These are phyloP conservation scores for Triangularia verruculosa DNA, from an alignment of 2,329 filamentous ascomycete species.

Conservation along the genomic window DNA sequence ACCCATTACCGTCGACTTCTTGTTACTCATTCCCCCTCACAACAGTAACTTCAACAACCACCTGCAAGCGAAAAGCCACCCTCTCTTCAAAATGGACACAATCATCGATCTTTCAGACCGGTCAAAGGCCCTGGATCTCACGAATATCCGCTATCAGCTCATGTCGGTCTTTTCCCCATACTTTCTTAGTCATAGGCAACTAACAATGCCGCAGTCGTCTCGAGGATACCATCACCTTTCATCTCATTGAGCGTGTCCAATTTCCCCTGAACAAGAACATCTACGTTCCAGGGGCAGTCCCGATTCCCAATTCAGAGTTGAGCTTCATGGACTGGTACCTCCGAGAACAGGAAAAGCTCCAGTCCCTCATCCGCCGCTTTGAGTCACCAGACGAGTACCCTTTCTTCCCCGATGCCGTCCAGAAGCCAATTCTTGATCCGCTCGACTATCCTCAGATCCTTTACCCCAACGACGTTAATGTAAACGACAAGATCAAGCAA, in stretches of 20 bases:
- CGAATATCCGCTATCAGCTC: slow-evolving; percentile 88
- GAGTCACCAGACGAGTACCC: slow-evolving; percentile 96
- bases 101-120: slow-evolving; percentile 85
- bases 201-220: slow-evolving; percentile 62
- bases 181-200: background rate
- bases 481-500: slow-evolving; percentile 81
- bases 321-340: slow-evolving; percentile 96
- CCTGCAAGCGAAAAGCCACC: background rate
- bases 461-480: slow-evolving; percentile 83
- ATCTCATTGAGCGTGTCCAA: slow-evolving; percentile 96
- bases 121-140: slow-evolving; percentile 80
- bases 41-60: background rate
- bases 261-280: slow-evolving; percentile 90
- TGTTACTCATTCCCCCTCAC: background rate
- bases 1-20: background rate
- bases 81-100: slow-evolving; percentile 67
- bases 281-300: slow-evolving; percentile 76
- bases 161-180: slow-evolving; percentile 60
- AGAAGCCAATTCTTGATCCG: slow-evolving; percentile 79
- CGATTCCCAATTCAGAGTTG: slow-evolving; percentile 68
- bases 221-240: slow-evolving; percentile 96
- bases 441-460: slow-evolving; percentile 86
- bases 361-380: slow-evolving; percentile 91
- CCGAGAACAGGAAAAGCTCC: slow-evolving; percentile 81
- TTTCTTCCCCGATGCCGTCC: slow-evolving; percentile 83